phyloP scores from a whole-genome alignment of 805 yeast genomes.

The Zygotorulaspora chibaensis region DNA sequence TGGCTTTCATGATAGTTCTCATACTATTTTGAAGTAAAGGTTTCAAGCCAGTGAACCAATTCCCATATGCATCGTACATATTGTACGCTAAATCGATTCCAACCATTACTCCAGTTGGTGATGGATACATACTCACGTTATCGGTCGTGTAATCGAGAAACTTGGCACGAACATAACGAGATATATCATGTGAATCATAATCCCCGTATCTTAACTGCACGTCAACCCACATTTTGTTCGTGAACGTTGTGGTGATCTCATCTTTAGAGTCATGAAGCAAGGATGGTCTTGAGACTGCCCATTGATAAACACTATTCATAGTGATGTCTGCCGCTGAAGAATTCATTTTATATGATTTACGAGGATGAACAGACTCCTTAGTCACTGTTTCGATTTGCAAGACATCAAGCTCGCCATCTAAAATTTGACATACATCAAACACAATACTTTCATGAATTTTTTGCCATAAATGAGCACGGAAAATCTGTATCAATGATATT shows the following conservation, averaged over 20 bases:
- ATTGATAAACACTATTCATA: conserved; percentile 64
- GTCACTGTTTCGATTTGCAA: conserved; percentile 81
- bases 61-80: conserved; percentile 94
- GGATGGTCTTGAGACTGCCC: conserved; percentile 84
- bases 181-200: conserved; percentile 94
- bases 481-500: conserved; percentile 90
- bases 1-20: conserved; percentile 90
- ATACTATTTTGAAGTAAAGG: conserved; percentile 85
- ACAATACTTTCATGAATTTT: conserved; percentile 95
- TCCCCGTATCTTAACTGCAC: conserved; percentile 95
- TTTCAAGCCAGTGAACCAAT: conserved; percentile 95
- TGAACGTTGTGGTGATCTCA: conserved; percentile 48
- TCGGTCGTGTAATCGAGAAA: conserved; percentile 91
- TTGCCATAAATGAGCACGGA: conserved; percentile 98
- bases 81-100: conserved; percentile 93
- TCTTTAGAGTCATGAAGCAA: conserved; percentile 69
- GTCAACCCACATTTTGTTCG: conserved; percentile 87
- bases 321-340: conserved; percentile 92
- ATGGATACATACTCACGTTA: conserved; percentile 78
- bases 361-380: conserved; percentile 90
- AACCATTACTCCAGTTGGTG: conserved; percentile 86
- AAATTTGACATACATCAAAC: conserved; percentile 85
- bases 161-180: conserved; percentile 89
- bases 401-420: conserved; percentile 81
- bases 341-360: conserved; percentile 96